Percentiles rank a stretch among this genome's conserved stretches.
phyloP scores from a whole-genome alignment of 495 filamentous ascomycete species.

The Xylaria castorea region DNA sequence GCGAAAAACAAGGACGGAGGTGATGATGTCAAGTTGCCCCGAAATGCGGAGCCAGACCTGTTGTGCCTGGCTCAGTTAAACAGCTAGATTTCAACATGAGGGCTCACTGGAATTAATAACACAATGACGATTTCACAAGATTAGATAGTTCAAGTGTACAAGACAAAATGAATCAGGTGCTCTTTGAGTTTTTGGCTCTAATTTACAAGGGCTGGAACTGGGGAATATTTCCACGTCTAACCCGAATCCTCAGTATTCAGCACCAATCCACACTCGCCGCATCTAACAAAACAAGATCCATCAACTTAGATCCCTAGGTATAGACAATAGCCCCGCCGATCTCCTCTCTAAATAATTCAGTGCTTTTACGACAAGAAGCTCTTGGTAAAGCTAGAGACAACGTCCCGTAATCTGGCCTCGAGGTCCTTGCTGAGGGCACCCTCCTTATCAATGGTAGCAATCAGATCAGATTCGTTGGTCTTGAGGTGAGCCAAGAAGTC shows the following conservation, averaged over 20 bases:
- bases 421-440: conserved; percentile 94
- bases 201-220: conserved; percentile 55
- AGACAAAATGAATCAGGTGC: conserved; percentile 60
- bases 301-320: conserved; percentile 48
- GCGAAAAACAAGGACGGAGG: conserved; percentile 1
- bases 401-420: conserved; percentile 84
- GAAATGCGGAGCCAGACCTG: conserved; percentile 24
- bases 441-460: conserved; percentile 92
- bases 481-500: conserved; percentile 93
- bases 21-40: conserved; percentile 24
- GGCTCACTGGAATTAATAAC: neutral
- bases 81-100: neutral
- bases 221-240: conserved; percentile 46
- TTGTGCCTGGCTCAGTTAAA: neutral
- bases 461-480: conserved; percentile 83
- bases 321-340: conserved; percentile 53
- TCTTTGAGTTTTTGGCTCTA: conserved; percentile 49
- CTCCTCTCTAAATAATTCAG: conserved; percentile 44
- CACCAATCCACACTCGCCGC: conserved; percentile 47
- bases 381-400: conserved; percentile 86
- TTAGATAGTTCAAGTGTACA: conserved; percentile 9
- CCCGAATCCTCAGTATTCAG: conserved; percentile 48
- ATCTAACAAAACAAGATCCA: conserved; percentile 53
- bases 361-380: conserved; percentile 69
- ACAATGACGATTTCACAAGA: neutral